phyloP scores from a whole-genome alignment of 345 rosid species.

The Gossypium sturtianum region DNA sequence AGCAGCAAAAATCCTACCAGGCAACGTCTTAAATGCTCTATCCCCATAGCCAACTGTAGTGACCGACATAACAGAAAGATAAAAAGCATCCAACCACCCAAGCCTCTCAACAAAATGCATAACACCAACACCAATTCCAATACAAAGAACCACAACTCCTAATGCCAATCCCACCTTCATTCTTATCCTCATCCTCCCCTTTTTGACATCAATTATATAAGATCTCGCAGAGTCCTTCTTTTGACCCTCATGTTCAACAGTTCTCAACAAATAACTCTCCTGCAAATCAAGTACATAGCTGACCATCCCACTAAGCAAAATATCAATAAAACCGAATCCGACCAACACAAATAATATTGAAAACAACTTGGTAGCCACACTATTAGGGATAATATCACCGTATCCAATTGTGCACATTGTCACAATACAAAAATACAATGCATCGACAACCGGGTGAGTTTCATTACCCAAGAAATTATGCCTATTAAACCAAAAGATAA shows the following conservation, averaged over 20 bases:
- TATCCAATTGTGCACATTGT: slow-evolving; percentile 97
- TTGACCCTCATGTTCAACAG: slow-evolving; percentile 38
- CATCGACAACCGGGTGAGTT: slow-evolving; percentile 91
- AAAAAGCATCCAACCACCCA: slow-evolving; percentile 80
- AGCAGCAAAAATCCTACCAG: slow-evolving; percentile 73
- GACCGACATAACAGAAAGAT: slow-evolving; percentile 93
- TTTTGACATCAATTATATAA: slow-evolving; percentile 70
- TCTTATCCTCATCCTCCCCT: slow-evolving; percentile 96
- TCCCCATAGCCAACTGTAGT: slow-evolving; percentile 94
- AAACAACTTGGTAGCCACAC: slow-evolving; percentile 57
- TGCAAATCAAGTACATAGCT: slow-evolving; percentile 82
- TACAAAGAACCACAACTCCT: slow-evolving; percentile 75
- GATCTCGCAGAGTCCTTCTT: slow-evolving; percentile 36
- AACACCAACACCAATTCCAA: slow-evolving; percentile 69
- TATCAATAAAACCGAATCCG: slow-evolving; percentile 78
- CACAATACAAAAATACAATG: slow-evolving; percentile 79
- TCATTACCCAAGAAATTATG: slow-evolving; percentile 38
- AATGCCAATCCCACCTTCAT: slow-evolving; percentile 90
- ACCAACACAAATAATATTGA: slow-evolving; percentile 79
- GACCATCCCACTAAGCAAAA: slow-evolving; percentile 77
- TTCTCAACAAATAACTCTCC: slow-evolving; percentile 64
- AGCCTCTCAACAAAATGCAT: slow-evolving; percentile 77
- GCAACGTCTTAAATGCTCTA: slow-evolving; percentile 56
- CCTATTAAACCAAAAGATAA: slow-evolving; percentile 60
- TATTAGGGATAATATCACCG: slow-evolving; percentile 80